Base-by-base conservation (phyloP, 2,329 filamentous ascomycete genomes). In the Colletotrichum siamense region DNA sequence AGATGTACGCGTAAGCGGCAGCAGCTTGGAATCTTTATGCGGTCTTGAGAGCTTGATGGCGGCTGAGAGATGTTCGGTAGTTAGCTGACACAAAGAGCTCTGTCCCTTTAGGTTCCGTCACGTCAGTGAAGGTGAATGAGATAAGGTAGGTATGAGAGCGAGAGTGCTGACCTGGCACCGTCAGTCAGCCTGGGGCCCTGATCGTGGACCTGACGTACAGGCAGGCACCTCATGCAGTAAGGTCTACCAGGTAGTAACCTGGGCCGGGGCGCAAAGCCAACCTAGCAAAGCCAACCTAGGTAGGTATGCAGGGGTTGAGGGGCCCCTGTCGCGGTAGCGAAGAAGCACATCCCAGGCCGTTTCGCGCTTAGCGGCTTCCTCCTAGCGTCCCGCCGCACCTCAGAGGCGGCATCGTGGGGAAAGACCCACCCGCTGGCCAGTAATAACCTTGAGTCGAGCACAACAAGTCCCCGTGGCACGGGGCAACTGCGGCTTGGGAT, bases 401-500 rank as follows among this genome's bases (percentile, higher is more conserved):
- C 36, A 28, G 28, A 67, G 71, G 70, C 49, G 71, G 59, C 52
- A 61, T 16, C 59, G 68, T 62, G 68, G 55, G 57, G 68, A 70
- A 62, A 62, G 24, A 28, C 15, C 68, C 68, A 70, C 57, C 16
- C 28, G 57, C 59, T 36, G 18, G 49, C 74, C 64, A 76, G 71
- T 76, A 32, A 26, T 13, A 69, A 63, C 34, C 68, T 64, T 55
- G 39, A 39, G 65, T 34, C 70, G 65, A 69, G 49, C 70, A 59
- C 36, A 72, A 52, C 68, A 70, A 70, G 26, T 32, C 28, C 26
- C 59, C 68, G 57, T 59, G 65, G 74, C 74, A 74, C 74, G 74
- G 74, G 73, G 61, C 65, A 76, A 73, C 65, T 71, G 69, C 59
- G 61, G 44, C 68, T 62, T 75, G 55, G 68, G 69, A 68, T 75